Percentiles rank a stretch among this genome's conserved stretches.
phyloP scores from a whole-genome alignment of 2,329 filamentous ascomycete genomes.

The Plectosphaerella cucumerina region DNA sequence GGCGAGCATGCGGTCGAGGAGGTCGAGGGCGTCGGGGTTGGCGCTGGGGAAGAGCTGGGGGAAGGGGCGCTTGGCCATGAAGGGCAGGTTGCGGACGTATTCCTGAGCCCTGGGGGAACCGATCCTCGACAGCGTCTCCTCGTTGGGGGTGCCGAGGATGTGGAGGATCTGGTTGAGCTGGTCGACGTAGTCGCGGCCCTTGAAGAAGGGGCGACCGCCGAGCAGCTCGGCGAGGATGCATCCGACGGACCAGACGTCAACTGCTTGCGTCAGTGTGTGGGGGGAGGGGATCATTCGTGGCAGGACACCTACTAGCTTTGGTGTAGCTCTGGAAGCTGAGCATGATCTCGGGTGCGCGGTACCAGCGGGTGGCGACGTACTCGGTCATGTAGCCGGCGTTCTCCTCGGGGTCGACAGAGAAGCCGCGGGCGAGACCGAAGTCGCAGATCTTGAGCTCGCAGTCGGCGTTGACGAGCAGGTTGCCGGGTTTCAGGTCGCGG shows the following conservation, averaged over 20 bases:
- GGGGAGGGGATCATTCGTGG: background rate
- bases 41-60: conserved; percentile 84
- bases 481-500: conserved; percentile 94
- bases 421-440: conserved; percentile 92
- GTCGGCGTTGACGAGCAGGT: conserved; percentile 95
- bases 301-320: conserved; percentile 97
- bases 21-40: conserved; percentile 91
- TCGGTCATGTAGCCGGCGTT: conserved; percentile 99
- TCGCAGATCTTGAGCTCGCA: conserved; percentile 99
- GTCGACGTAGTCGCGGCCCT: conserved; percentile 97
- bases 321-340: conserved; percentile 99
- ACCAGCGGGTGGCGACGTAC: conserved; percentile 98
- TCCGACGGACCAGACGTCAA: conserved; percentile 98
- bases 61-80: conserved; percentile 92
- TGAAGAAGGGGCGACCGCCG: conserved; percentile 96
- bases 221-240: conserved; percentile 96
- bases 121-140: conserved; percentile 89
- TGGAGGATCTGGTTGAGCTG: conserved; percentile 99
- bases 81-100: conserved; percentile 94
- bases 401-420: conserved; percentile 95
- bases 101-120: conserved; percentile 94
- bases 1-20: conserved; percentile 94
- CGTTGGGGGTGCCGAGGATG: conserved; percentile 93
- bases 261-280: conserved; percentile 37
- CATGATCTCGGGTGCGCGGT: conserved; percentile 94